Evolutionary conservation across 768 basidiomycete genomes (phyloP), one percentile per base, ranked within the genome.

Genomic region (Panaeolus cyanescens): DNA sequence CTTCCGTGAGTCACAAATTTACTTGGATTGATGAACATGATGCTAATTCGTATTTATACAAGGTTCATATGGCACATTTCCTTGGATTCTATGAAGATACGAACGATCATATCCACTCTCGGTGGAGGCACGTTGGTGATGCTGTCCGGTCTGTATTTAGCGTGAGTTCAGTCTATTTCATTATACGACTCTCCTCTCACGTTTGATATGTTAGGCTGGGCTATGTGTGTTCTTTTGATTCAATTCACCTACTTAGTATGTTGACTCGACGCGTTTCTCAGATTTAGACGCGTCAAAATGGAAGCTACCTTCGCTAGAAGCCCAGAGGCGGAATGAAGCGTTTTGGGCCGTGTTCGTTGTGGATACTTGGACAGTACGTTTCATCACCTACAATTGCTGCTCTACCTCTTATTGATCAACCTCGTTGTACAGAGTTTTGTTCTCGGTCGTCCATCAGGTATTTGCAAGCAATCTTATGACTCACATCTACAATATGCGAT

Each of bases 301-400:
- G 85, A 81, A 84, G 30, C 75, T 91, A 5, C 75, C 79, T 17
- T 75, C 79, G 28, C 71, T 73, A 20, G 70, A 77, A 37, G 69
- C 75, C 17, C 76, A 85, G 60, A 75, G 79, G 58, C 83, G 90
- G 17, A 81, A 77, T 57, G 77, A 77, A 20, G 73, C 88, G 10
- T 91, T 90, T 68, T 92, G 89, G 88, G 83, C 87, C 54, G 70
- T 91, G n/a, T 90, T 88, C 66, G 65, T 77, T 25, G 68, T 83
- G 30, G 90, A 91, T 65, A 85, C 86, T 0, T 85, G 83, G 80
- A 72, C 83, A 36, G 90, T 91, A 65, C 53, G 74, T 64, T 31
- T 15, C 58, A 28, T 53, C 32, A 30, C 10, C n/a, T n/a, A 10
- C 10, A 22, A 39, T 50, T 56, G 20, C 12, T 20, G 56, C 15